Percentiles rank a stretch among this genome's conserved stretches.
phyloP scores from a whole-genome alignment of 2,329 filamentous ascomycete genomes.

The Rhynchosporium agropyri region DNA sequence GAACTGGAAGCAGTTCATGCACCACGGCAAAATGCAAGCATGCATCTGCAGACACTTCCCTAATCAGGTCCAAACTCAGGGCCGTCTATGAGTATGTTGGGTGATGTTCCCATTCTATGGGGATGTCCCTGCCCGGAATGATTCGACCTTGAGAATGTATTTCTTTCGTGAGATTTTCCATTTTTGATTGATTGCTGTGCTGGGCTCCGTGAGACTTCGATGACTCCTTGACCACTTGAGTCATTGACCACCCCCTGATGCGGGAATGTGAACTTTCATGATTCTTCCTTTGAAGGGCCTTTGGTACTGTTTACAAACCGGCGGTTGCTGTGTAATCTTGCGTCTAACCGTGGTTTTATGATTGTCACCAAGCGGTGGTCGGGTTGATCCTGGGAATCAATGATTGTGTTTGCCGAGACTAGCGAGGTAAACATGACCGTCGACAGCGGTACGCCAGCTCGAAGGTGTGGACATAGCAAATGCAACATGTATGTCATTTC shows the following conservation, averaged over 20 bases:
- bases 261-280: too few relatives aligned
- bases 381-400: constrained; percentile 2
- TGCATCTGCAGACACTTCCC: background rate
- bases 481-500: too few relatives aligned
- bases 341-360: background rate
- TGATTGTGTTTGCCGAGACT: too few relatives aligned
- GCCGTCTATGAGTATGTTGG: background rate
- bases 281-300: background rate
- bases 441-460: background rate
- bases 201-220: too few relatives aligned
- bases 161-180: too few relatives aligned
- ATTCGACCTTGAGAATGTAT: too few relatives aligned
- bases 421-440: background rate
- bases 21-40: constrained; percentile 11
- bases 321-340: background rate
- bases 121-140: background rate
- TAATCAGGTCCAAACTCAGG: constrained; percentile 7
- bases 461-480: background rate
- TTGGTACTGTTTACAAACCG: background rate
- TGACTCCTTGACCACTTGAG: too few relatives aligned
- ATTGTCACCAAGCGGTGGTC: background rate
- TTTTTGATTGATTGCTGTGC: too few relatives aligned
- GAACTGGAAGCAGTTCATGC: constrained; percentile 17
- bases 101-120: too few relatives aligned
- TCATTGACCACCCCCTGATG: too few relatives aligned